phyloP scores from a whole-genome alignment of 169 alveolate genomes.

The Besnoitia besnoiti region DNA sequence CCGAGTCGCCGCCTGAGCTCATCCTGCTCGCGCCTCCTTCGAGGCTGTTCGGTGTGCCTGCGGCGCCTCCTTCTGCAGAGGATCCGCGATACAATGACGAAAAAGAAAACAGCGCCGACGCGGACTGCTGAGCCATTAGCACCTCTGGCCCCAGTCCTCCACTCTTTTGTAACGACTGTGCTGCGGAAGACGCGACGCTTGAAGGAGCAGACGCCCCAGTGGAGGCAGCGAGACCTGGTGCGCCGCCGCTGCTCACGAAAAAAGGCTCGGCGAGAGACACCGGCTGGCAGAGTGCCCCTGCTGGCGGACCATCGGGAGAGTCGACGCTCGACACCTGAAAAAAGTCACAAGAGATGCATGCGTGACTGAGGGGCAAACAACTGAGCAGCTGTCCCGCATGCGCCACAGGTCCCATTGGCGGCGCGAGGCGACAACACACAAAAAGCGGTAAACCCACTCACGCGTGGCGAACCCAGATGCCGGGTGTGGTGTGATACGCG shows the following conservation, averaged over 20 bases:
- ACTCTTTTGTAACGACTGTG: too few relatives aligned
- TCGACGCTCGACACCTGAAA: conserved; percentile 15
- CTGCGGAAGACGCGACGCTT: too few relatives aligned
- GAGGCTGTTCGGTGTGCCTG: background rate
- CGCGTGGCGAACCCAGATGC: too few relatives aligned
- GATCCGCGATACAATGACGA: background rate
- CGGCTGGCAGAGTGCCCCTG: conserved; percentile 13
- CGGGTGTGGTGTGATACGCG: too few relatives aligned
- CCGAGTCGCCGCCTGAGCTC: background rate
- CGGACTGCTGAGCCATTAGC: background rate
- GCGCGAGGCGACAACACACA: background rate
- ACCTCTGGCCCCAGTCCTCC: too few relatives aligned
- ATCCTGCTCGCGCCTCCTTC: background rate
- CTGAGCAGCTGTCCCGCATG: too few relatives aligned
- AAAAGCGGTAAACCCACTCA: background rate
- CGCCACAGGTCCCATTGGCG: background rate
- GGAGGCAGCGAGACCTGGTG: background rate
- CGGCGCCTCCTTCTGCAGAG: background rate
- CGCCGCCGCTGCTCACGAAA: background rate
- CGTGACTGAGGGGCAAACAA: background rate
- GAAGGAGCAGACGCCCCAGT: background rate
- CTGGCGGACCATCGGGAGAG: background rate
- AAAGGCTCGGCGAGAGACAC: conserved; percentile 3
- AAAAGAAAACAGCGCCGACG: background rate
- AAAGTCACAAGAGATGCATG: too few relatives aligned